phyloP scores from a whole-genome alignment of 1,284 basidiomycete species.

The Heterobasidion annosum region DNA sequence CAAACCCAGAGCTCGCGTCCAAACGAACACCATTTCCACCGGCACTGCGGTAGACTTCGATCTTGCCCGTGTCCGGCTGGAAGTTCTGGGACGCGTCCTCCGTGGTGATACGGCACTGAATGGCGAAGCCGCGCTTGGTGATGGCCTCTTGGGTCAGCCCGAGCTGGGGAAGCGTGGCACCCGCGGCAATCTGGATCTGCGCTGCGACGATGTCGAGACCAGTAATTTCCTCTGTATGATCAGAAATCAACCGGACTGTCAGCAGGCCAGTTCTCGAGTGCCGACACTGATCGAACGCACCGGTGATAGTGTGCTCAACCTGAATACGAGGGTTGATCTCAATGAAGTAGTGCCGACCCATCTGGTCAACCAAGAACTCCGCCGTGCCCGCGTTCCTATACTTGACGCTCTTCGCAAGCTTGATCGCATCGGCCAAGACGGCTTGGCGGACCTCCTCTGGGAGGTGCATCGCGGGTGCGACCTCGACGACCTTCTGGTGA shows the following conservation, averaged over 20 bases:
- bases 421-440: slow-evolving; percentile 89
- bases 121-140: slow-evolving; percentile 93
- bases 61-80: slow-evolving; percentile 99
- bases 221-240: slow-evolving; percentile 83
- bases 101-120: slow-evolving; percentile 99
- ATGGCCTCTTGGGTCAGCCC: slow-evolving; percentile 97
- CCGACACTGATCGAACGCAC: slow-evolving; percentile 28
- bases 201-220: slow-evolving; percentile 98
- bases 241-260: slow-evolving; percentile 5
- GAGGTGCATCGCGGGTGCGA: slow-evolving; percentile 93
- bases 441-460: slow-evolving; percentile 86
- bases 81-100: slow-evolving; percentile 89
- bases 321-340: slow-evolving; percentile 98
- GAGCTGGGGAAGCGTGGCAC: slow-evolving; percentile 91
- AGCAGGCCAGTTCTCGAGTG: not conserved
- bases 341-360: slow-evolving; percentile 96
- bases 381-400: slow-evolving; percentile 98
- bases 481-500: slow-evolving; percentile 99
- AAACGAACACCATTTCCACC: slow-evolving; percentile 98
- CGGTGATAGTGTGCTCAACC: slow-evolving; percentile 97
- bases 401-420: slow-evolving; percentile 84
- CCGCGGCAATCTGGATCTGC: slow-evolving; percentile 97
- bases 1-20: slow-evolving; percentile 96
- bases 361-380: slow-evolving; percentile 94
- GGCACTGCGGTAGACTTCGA: slow-evolving; percentile 97